These are phyloP conservation scores for Cokeromyces recurvatus DNA, from an alignment of 371 early-diverging fungal species.

Conservation along the genomic window DNA sequence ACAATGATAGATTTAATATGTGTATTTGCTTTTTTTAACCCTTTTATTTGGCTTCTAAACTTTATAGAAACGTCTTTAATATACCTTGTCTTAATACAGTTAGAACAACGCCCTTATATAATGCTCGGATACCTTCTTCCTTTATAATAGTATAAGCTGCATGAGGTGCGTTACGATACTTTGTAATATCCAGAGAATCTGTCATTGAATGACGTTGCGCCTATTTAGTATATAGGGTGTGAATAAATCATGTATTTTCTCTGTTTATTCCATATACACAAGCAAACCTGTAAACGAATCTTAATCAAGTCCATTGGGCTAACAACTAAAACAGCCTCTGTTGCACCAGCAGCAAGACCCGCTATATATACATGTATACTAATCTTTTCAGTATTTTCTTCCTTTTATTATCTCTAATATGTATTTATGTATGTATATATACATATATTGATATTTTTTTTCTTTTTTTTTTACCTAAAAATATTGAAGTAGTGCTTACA, in stretches of 20 bases:
- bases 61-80: no score
- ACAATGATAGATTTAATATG: no score
- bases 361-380: constrained; percentile 53
- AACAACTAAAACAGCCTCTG: constrained; percentile 95
- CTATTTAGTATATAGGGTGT: constrained; percentile 1
- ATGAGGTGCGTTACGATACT: constrained; percentile 94
- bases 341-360: constrained; percentile 92
- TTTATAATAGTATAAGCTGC: constrained; percentile 88
- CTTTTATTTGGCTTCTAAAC: no score
- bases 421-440: no score
- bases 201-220: constrained; percentile 95
- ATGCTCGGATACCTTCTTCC: constrained; percentile 86
- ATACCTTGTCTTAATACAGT: constrained; percentile 94
- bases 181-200: constrained; percentile 94
- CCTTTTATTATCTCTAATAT: background rate
- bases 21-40: no score
- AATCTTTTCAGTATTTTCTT: no score
- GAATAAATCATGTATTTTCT: background rate
- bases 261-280: background rate
- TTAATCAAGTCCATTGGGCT: constrained; percentile 98
- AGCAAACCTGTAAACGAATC: constrained; percentile 81
- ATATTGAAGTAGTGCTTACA: constrained; percentile 67
- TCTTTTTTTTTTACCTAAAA: constrained; percentile 65
- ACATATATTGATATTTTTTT: no score
- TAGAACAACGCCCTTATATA: constrained; percentile 93